A percentile compares a stretch with the other conserved stretches of the same genome.
These are phyloP conservation scores for Pinus taeda DNA, from an alignment of 75 land plant species.

Conservation along the genomic window DNA sequence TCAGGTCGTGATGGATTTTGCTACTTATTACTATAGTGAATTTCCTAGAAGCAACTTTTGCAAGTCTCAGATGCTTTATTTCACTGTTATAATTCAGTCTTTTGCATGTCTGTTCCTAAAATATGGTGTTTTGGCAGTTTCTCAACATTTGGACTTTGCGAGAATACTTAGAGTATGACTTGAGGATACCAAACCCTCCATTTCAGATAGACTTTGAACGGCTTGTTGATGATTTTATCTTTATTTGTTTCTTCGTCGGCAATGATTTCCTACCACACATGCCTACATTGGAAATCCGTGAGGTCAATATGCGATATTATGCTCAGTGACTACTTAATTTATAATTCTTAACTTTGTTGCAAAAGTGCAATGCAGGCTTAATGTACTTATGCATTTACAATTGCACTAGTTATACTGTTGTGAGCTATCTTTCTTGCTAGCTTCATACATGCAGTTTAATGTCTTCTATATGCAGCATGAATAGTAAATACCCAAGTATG, in stretches of 20 bases:
- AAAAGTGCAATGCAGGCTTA: not conserved
- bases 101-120: not conserved
- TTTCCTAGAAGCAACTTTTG: not conserved
- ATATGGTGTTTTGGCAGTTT: constrained; percentile 53
- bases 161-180: constrained; percentile 89
- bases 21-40: not conserved
- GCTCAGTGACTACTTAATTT: not conserved
- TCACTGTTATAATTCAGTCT: not conserved
- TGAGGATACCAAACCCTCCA: constrained; percentile 68
- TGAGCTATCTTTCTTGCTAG: not conserved
- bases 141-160: constrained; percentile 92
- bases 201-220: constrained; percentile 83
- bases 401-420: not conserved
- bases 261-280: constrained; percentile 99
- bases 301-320: constrained; percentile 45
- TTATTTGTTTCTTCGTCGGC: constrained; percentile 98
- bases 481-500: too few species aligned
- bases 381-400: not conserved
- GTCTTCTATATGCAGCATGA: not conserved
- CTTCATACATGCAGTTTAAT: not conserved
- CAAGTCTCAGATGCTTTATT: not conserved
- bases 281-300: constrained; percentile 97
- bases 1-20: constrained; percentile 45
- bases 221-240: constrained; percentile 94
- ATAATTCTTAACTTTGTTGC: not conserved